Percentiles rank a stretch among this genome's conserved stretches.
These are phyloP conservation scores for Leccinum aurantiacum DNA, from an alignment of 768 basidiomycete species.

Conservation along the genomic window DNA sequence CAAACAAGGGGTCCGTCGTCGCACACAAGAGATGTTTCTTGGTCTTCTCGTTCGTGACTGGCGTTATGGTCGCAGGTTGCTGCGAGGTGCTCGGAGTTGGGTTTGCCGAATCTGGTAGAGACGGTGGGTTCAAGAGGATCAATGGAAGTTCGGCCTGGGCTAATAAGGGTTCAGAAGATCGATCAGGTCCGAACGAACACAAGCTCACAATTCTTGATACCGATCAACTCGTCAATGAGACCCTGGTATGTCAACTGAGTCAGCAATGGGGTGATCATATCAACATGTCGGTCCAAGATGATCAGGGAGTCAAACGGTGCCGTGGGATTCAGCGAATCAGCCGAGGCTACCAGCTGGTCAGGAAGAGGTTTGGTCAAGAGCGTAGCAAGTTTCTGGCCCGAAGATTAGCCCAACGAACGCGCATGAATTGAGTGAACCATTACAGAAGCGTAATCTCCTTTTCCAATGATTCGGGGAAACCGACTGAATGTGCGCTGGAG, in stretches of 20 bases:
- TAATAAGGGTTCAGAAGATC: no score
- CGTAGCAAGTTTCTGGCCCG: constrained; percentile 65
- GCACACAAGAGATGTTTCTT: no score
- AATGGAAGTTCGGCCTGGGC: no score
- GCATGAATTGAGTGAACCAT: constrained; percentile 16
- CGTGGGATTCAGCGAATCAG: constrained; percentile 45
- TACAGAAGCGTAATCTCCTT: constrained; percentile 86
- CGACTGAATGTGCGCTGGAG: constrained; percentile 83
- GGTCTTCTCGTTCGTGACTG: no score
- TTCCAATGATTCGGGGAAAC: constrained; percentile 90
- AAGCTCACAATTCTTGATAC: no score
- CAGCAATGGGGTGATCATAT: constrained; percentile 77
- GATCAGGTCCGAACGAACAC: no score
- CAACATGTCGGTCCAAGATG: constrained; percentile 75
- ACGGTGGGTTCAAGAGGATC: no score
- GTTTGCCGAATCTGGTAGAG: no score
- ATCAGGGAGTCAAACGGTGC: constrained; percentile 82
- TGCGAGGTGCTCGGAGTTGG: no score
- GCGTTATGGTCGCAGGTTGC: fast-evolving
- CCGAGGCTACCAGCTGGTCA: constrained; percentile 39
- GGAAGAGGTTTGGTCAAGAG: constrained; percentile 63
- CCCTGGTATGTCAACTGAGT: constrained; percentile 45
- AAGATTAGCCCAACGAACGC: constrained; percentile 13
- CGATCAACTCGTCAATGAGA: no score
- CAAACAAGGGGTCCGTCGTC: constrained; percentile 10